These are phyloP conservation scores for Lecanicillium sp. DNA, from an alignment of 2,329 filamentous ascomycete species.

Conservation along the genomic window DNA sequence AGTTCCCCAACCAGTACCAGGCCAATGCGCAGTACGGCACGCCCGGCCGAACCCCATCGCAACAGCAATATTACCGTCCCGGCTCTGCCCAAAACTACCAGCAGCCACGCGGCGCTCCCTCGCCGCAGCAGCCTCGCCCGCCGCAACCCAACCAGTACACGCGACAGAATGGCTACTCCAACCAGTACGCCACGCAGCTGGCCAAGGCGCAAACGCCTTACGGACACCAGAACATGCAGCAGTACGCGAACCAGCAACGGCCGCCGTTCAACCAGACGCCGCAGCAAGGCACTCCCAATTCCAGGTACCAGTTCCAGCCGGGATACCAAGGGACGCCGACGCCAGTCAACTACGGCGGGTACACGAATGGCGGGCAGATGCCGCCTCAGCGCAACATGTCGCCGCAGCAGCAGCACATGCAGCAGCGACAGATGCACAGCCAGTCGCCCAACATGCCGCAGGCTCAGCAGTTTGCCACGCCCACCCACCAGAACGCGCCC, in stretches of 20 bases:
- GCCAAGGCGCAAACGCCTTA: slow-evolving; percentile 45
- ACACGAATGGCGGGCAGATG: slow-evolving; percentile 36
- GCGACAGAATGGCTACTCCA: slow-evolving; percentile 38
- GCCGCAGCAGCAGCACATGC: slow-evolving; percentile 27
- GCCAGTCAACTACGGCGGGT: slow-evolving; percentile 27
- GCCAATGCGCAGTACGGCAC: slow-evolving; percentile 38
- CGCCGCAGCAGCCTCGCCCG: slow-evolving; percentile 23
- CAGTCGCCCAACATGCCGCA: slow-evolving; percentile 30
- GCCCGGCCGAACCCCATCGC: slow-evolving; percentile 35
- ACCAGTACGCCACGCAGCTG: slow-evolving; percentile 40
- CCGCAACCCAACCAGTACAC: slow-evolving; percentile 42
- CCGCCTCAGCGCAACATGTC: slow-evolving; percentile 35
- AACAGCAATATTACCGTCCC: slow-evolving; percentile 30
- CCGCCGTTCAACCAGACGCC: slow-evolving; percentile 33
- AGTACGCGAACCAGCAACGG: slow-evolving; percentile 39
- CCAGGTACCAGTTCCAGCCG: slow-evolving; percentile 32
- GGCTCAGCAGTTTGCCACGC: slow-evolving; percentile 23
- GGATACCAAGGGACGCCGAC: slow-evolving; percentile 25
- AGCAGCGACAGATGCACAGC: slow-evolving; percentile 28
- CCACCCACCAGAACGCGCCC: slow-evolving; percentile 14
- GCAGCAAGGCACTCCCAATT: slow-evolving; percentile 33
- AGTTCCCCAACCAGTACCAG: slow-evolving; percentile 37
- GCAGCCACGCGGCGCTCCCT: slow-evolving; percentile 27
- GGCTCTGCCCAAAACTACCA: slow-evolving; percentile 13
- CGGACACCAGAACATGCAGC: slow-evolving; percentile 41